Evolutionary conservation across 2,329 filamentous ascomycete species (phyloP).

Genomic region (Aspergillus jensenii): DNA sequence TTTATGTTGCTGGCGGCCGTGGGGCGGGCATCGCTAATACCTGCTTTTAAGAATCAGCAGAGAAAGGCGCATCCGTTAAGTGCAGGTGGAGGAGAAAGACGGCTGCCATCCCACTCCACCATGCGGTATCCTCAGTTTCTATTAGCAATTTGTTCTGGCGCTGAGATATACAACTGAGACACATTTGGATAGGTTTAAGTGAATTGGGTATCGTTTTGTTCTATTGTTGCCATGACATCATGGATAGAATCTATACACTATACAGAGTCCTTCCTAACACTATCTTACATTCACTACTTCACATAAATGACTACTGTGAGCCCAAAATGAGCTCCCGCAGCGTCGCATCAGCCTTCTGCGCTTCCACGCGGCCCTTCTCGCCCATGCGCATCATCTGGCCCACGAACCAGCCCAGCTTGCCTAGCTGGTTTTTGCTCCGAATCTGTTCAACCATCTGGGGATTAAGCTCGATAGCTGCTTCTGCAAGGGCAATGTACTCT

Average conservation of each 20-base stretch:
- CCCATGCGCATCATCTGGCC: conserved; percentile 67
- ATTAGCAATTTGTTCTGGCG: conserved; percentile 23
- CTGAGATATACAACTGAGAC: not conserved
- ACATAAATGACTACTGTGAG: not conserved
- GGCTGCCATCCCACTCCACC: conserved; percentile 25
- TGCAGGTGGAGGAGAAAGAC: conserved; percentile 47
- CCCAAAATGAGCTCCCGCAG: conserved; percentile 50
- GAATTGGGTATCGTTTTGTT: not conserved
- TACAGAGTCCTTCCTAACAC: not conserved
- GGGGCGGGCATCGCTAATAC: conserved; percentile 36
- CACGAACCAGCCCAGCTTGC: conserved; percentile 68
- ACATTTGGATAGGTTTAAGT: not conserved
- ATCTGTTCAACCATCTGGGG: conserved; percentile 61
- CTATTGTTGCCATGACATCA: conserved; percentile 3
- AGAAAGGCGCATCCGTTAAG: conserved; percentile 46
- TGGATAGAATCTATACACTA: not conserved
- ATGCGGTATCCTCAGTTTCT: conserved; percentile 26
- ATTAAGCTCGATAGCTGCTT: conserved; percentile 54
- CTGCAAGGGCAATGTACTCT: conserved; percentile 58
- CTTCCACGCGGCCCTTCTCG: conserved; percentile 62
- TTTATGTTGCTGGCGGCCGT: conserved; percentile 17
- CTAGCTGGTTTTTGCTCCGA: conserved; percentile 57
- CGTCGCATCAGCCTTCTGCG: conserved; percentile 56
- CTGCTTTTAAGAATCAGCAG: conserved; percentile 43
- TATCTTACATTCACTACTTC: conserved; percentile 1